Conservation (phyloP, 164 flowering plant species). For the grape (Vitis vinifera) region DNA sequence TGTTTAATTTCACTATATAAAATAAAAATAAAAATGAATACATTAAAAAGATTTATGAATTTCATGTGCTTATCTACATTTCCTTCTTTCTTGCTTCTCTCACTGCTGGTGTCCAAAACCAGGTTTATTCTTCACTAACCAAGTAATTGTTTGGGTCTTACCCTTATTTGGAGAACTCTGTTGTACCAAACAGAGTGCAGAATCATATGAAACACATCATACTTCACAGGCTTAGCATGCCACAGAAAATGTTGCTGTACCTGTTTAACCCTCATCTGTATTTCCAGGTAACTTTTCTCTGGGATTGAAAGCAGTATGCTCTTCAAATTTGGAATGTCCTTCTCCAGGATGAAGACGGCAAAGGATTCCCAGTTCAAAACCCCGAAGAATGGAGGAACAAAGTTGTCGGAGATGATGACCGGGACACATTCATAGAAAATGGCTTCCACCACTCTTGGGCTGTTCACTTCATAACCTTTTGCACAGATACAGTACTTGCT, state of each 20-base stretch:
- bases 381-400: conserved; percentile 74
- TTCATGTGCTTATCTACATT: background rate
- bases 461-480: conserved; percentile 72
- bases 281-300: conserved; percentile 31
- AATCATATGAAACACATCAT: conserved; percentile 54
- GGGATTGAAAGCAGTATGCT: conserved; percentile 58
- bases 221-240: conserved; percentile 46
- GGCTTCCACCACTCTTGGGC: conserved; percentile 79
- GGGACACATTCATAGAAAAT: conserved; percentile 74
- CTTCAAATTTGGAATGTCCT: conserved; percentile 71
- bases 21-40: too few relatives aligned
- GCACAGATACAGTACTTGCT: conserved; percentile 81
- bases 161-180: conserved; percentile 26
- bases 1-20: too few relatives aligned
- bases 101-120: too few relatives aligned
- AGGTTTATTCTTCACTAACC: background rate
- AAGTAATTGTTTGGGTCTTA: conserved; percentile 3
- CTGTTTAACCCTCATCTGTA: conserved; percentile 61
- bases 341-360: conserved; percentile 63
- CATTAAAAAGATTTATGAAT: too few relatives aligned
- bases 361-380: conserved; percentile 76
- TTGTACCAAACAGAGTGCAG: conserved; percentile 54
- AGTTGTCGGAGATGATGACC: conserved; percentile 77
- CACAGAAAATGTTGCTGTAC: conserved; percentile 58
- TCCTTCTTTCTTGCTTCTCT: background rate